Evolutionary conservation across 495 filamentous ascomycete species (phyloP).

Genomic region (Articulospora tetracladia): DNA sequence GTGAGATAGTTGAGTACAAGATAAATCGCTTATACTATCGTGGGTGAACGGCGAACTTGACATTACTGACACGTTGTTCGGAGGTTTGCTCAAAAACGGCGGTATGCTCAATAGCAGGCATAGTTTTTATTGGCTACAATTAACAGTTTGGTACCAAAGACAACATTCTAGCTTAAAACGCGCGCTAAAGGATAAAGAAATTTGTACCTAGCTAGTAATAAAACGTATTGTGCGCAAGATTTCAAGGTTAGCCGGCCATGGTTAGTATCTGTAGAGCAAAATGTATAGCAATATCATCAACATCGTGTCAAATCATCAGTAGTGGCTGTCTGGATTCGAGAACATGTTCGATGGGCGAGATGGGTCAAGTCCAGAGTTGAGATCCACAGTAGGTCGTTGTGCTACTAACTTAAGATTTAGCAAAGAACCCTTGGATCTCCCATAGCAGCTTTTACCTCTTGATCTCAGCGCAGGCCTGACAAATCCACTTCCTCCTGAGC

Average conservation of each 20-base stretch:
- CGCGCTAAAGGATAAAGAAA: neutral
- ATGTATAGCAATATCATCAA: constrained; percentile 9
- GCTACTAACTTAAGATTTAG: constrained; percentile 14
- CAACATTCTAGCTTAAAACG: too few species aligned
- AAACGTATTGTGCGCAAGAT: too few species aligned
- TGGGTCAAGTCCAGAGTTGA: neutral
- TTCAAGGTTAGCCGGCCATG: constrained; percentile 1
- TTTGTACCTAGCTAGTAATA: too few species aligned
- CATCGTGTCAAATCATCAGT: neutral
- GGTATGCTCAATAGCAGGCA: too few species aligned
- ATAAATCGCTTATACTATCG: too few species aligned
- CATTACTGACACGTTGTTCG: too few species aligned
- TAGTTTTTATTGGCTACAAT: too few species aligned
- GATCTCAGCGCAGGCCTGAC: constrained; percentile 12
- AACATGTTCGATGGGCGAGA: constrained; percentile 9
- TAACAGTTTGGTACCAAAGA: too few species aligned
- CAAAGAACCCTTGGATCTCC: neutral
- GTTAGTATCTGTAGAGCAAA: constrained; percentile 10
- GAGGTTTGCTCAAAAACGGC: too few species aligned
- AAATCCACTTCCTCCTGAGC: neutral
- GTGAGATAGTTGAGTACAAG: too few species aligned
- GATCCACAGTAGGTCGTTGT: constrained; percentile 14
- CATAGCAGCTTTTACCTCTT: constrained; percentile 17
- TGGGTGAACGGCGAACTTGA: too few species aligned
- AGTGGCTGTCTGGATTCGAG: constrained; percentile 6